Evolutionary conservation across 306 rosid genomes (phyloP).

Genomic region (Prunus persica): Prunus_persica_NCBIv2 NC_034011.1:3123501-3124000

Average conservation of each 20-base stretch:
- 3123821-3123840: neutral
- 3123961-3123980: conserved; percentile 17
- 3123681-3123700: neutral
- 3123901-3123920: conserved; percentile 12
- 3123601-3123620: neutral
- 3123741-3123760: conserved; percentile 2
- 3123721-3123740: conserved; percentile 11
- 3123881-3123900: neutral
- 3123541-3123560: conserved; percentile 2
- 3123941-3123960: conserved; percentile 26
- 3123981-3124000: conserved; percentile 18
- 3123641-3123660: neutral
- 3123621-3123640: neutral
- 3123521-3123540: neutral
- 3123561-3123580: neutral
- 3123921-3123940: conserved; percentile 20
- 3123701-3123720: neutral
- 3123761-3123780: neutral
- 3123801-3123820: neutral
- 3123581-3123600: neutral
- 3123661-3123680: neutral
- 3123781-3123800: neutral
- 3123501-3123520: neutral
- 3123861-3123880: neutral
- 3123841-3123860: neutral